A percentile compares a stretch with the other conserved stretches of the same genome.
Evolutionary conservation across 768 basidiomycete species (phyloP).

Genomic region (Leccinum fibrillosum): DNA sequence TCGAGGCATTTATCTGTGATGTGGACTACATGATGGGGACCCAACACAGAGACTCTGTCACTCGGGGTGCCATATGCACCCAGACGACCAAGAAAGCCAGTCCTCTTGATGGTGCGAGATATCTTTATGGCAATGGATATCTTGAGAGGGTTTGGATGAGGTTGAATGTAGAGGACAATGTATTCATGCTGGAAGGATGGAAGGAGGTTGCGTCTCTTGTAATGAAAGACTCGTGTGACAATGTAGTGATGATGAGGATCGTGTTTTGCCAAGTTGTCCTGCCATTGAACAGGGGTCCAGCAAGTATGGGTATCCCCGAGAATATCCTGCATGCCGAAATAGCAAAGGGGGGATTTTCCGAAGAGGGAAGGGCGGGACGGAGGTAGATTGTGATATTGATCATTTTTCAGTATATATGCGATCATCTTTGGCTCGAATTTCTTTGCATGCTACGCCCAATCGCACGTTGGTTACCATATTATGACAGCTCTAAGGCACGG

Average conservation of each 20-base stretch:
- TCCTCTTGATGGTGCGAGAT: background rate
- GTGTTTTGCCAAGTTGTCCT: background rate
- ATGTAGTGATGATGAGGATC: background rate
- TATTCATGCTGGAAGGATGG: background rate
- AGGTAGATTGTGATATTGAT: no score
- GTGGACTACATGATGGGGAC: background rate
- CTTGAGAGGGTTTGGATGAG: background rate
- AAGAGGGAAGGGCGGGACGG: background rate
- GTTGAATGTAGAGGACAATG: background rate
- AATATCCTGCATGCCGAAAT: background rate
- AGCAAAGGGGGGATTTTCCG: background rate
- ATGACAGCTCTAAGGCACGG: background rate
- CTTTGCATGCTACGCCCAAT: background rate
- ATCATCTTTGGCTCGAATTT: background rate
- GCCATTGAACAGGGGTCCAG: background rate
- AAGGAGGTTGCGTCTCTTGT: background rate
- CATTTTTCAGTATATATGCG: background rate
- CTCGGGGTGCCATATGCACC: background rate
- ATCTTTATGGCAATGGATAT: background rate
- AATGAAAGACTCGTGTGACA: background rate
- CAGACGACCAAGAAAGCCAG: background rate
- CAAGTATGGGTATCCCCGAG: background rate
- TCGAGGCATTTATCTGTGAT: background rate
- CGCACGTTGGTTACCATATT: background rate
- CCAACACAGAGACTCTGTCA: background rate